Percentiles rank a stretch among this genome's conserved stretches.
Evolutionary conservation across 1,284 basidiomycete species (phyloP).

Genomic region (Moesziomyces parantarcticus): DNA sequence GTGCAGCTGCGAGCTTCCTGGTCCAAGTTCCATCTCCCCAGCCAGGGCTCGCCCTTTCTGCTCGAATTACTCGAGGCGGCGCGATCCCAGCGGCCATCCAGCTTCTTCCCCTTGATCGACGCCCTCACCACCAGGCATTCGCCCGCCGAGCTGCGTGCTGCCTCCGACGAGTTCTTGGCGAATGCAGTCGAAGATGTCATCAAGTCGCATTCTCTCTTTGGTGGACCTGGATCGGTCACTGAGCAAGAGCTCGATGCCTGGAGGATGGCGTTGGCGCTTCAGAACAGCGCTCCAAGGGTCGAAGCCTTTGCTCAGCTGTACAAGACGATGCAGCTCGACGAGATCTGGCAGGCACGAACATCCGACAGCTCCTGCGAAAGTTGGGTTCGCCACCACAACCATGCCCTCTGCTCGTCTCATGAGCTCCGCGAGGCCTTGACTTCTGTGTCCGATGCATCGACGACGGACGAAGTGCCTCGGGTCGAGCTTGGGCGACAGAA

Average conservation of each 20-base stretch:
- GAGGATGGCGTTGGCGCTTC: conserved; percentile 54
- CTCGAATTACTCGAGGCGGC: conserved; percentile 83
- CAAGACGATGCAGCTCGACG: conserved; percentile 27
- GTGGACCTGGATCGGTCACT: not conserved
- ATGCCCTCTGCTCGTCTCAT: conserved; percentile 45
- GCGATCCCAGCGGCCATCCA: conserved; percentile 31
- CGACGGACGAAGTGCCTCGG: not conserved
- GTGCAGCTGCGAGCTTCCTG: conserved; percentile 84
- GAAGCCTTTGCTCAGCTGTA: conserved; percentile 61
- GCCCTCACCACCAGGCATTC: conserved; percentile 24
- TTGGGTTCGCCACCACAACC: conserved; percentile 47
- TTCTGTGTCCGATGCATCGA: conserved; percentile 17
- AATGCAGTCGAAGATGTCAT: conserved; percentile 16
- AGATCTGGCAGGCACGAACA: conserved; percentile 68
- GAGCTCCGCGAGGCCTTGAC: conserved; percentile 34
- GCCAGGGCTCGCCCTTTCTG: conserved; percentile 67
- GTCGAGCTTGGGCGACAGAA: not conserved
- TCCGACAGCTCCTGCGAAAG: conserved; percentile 43
- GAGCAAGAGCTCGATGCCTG: conserved; percentile 44
- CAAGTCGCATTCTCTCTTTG: conserved; percentile 13
- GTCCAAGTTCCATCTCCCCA: conserved; percentile 71
- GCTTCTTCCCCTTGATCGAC: conserved; percentile 52
- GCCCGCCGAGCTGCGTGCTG: conserved; percentile 8
- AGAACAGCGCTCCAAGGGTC: conserved; percentile 50
- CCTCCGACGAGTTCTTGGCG: conserved; percentile 24